Evolutionary conservation across 1,139 yeast species (phyloP).

Genomic region (Magnusiomyces ingens): DNA sequence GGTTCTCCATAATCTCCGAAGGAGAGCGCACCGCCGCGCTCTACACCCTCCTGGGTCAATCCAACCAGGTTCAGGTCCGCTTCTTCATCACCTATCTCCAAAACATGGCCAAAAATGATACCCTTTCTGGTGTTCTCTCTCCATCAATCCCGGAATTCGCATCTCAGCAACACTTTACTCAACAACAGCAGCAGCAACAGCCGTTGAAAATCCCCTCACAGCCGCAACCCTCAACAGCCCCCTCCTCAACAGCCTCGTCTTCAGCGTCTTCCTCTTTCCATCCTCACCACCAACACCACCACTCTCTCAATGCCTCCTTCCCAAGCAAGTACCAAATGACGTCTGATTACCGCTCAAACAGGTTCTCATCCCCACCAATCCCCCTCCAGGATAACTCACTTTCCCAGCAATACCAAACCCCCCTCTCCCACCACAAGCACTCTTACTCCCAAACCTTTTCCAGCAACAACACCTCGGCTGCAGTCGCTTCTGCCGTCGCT

Average conservation of each 20-base stretch:
- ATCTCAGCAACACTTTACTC: conserved; percentile 7
- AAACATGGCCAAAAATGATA: conserved; percentile 29
- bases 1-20: conserved; percentile 34
- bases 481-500: not conserved
- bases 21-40: conserved; percentile 38
- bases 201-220: not conserved
- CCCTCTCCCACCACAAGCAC: not conserved
- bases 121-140: conserved; percentile 25
- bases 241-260: not conserved
- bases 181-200: conserved; percentile 13
- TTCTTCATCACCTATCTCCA: conserved; percentile 35
- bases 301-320: not conserved
- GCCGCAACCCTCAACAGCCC: not conserved
- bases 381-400: too few relatives aligned
- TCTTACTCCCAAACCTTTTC: not conserved
- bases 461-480: not conserved
- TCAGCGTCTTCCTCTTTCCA: not conserved
- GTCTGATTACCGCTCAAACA: not conserved
- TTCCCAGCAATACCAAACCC: not conserved
- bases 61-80: conserved; percentile 35
- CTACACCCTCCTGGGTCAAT: conserved; percentile 33
- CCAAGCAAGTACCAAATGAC: not conserved
- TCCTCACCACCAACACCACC: not conserved
- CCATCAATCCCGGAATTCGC: conserved; percentile 24
- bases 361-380: conserved; percentile 3